Percentiles rank a stretch among this genome's conserved stretches.
phyloP scores from a whole-genome alignment of 1,284 basidiomycete genomes.

The Cryptococcus sp. region DNA sequence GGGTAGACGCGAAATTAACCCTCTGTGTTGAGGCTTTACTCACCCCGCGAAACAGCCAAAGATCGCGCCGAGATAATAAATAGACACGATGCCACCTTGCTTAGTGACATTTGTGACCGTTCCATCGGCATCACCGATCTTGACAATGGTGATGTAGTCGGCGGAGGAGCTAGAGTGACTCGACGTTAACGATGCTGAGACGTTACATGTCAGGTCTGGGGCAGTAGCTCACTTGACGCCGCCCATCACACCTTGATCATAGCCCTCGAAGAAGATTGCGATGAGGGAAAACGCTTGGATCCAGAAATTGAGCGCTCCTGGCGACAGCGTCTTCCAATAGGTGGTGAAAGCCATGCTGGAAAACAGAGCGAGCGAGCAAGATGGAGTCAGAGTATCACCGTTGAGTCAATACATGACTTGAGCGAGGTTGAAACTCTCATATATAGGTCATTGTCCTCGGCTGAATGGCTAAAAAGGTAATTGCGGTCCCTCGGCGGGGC shows the following conservation, averaged over 20 bases:
- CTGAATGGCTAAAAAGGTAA: no score
- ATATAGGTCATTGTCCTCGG: no score
- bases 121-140: conserved; percentile 46
- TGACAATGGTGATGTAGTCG: conserved; percentile 52
- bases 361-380: no score
- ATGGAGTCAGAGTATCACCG: no score
- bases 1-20: no score
- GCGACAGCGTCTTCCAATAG: conserved; percentile 23
- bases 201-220: no score
- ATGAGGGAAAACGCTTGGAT: conserved; percentile 32
- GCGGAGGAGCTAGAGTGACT: conserved; percentile 51
- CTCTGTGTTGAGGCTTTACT: not conserved
- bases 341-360: conserved; percentile 9
- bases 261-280: conserved; percentile 50
- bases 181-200: not conserved
- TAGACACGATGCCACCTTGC: conserved; percentile 58
- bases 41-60: conserved; percentile 60
- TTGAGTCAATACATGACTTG: no score
- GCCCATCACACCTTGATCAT: conserved; percentile 64
- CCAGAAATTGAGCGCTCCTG: conserved; percentile 22
- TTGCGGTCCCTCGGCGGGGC: no score
- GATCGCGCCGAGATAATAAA: conserved; percentile 55
- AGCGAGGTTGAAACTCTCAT: no score
- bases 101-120: conserved; percentile 59
- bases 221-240: conserved; percentile 50